Conservation (phyloP, 495 filamentous ascomycete species). For the Talaromyces adpressus region DNA sequence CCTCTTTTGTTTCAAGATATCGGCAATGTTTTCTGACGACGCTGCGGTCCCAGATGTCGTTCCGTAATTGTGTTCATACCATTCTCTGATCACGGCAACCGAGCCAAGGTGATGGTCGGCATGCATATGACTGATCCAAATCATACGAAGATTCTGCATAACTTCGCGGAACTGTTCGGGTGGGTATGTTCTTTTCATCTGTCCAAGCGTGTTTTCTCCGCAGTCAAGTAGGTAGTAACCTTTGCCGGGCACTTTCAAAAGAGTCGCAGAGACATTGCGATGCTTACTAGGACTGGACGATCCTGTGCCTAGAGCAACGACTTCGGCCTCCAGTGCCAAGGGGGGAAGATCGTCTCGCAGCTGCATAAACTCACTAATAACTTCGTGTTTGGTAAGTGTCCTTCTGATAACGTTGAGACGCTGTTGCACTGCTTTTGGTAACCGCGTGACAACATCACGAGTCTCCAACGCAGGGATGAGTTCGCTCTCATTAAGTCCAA, state of each 20-base stretch:
- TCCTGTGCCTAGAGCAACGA: conserved; percentile 84
- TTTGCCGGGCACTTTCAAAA: conserved; percentile 73
- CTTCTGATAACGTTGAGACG: conserved; percentile 23
- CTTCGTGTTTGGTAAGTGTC: conserved; percentile 19
- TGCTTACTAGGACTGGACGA: conserved; percentile 85
- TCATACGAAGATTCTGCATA: conserved; percentile 67
- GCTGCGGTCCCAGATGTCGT: conserved; percentile 12
- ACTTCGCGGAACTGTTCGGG: conserved; percentile 56
- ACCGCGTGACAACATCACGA: conserved; percentile 21
- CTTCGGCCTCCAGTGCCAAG: conserved; percentile 61
- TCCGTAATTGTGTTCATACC: conserved; percentile 50
- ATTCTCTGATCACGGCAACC: conserved; percentile 67
- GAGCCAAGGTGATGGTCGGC: conserved; percentile 95
- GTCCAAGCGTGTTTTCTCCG: conserved; percentile 91
- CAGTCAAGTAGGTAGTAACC: conserved; percentile 86
- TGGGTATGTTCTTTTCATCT: conserved; percentile 68
- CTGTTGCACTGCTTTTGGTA: conserved; percentile 37
- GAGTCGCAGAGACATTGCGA: conserved; percentile 86
- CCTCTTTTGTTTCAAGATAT: conserved; percentile 37
- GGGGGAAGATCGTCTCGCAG: conserved; percentile 46
- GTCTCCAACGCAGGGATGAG: conserved; percentile 50
- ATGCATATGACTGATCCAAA: conserved; percentile 94
- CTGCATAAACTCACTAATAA: conserved; percentile 27
- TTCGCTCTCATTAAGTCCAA: conserved; percentile 42
- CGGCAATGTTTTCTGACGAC: conserved; percentile 22